These are phyloP conservation scores for Fusarium brevicatenulatum DNA, from an alignment of 2,329 filamentous ascomycete genomes.

Conservation along the genomic window DNA sequence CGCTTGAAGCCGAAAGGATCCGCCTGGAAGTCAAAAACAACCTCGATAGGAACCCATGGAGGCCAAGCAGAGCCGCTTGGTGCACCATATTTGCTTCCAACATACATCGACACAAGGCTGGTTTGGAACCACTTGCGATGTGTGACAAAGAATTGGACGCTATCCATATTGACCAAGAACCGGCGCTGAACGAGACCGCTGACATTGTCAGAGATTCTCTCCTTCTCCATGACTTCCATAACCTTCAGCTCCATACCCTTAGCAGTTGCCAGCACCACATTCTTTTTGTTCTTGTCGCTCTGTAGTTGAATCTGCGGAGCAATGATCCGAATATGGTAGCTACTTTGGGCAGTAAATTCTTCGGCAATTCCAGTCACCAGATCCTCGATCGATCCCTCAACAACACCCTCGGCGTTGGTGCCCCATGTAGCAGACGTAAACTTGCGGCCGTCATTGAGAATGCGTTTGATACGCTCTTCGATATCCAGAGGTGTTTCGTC, in stretches of 20 bases:
- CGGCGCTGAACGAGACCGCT: conserved; percentile 94
- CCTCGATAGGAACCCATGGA: conserved; percentile 97
- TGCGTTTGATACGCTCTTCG: conserved; percentile 85
- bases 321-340: conserved; percentile 93
- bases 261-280: conserved; percentile 94
- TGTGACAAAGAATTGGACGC: conserved; percentile 97
- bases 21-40: conserved; percentile 95
- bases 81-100: conserved; percentile 91
- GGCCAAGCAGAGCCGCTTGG: conserved; percentile 90
- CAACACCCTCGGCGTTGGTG: conserved; percentile 47
- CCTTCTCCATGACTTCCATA: conserved; percentile 97
- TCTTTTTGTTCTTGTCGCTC: conserved; percentile 96
- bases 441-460: conserved; percentile 84
- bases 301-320: conserved; percentile 98
- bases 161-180: conserved; percentile 95
- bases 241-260: conserved; percentile 99
- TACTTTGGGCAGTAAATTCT: conserved; percentile 91
- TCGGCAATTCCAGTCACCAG: conserved; percentile 81
- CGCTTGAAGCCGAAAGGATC: conserved; percentile 98
- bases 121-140: conserved; percentile 90
- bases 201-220: conserved; percentile 89
- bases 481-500: conserved; percentile 73
- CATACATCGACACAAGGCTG: conserved; percentile 89
- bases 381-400: conserved; percentile 65
- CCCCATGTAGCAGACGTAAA: conserved; percentile 66